phyloP scores from a whole-genome alignment of 2,329 filamentous ascomycete genomes.

The Grosmannia clavigera region DNA sequence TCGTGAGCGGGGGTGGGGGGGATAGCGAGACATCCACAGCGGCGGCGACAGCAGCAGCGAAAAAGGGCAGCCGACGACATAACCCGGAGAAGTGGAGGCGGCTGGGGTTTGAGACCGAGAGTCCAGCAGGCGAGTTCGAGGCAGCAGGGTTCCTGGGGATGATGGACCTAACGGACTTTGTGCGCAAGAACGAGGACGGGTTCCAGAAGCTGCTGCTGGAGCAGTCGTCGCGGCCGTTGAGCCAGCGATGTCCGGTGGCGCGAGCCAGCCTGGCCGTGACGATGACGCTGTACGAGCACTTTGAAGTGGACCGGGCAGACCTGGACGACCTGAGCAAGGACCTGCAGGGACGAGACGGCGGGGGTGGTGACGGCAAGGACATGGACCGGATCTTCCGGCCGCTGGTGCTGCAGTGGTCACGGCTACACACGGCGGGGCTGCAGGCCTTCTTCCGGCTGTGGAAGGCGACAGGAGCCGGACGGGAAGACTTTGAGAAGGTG shows the following conservation, averaged over 20 bases:
- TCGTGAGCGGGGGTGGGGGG: constrained; percentile 14
- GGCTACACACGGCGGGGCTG: constrained; percentile 72
- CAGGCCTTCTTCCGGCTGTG: constrained; percentile 84
- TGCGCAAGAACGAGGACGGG: constrained; percentile 78
- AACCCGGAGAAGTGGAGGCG: constrained; percentile 88
- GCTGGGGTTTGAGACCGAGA: constrained; percentile 84
- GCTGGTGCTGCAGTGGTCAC: constrained; percentile 82
- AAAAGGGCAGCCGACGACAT: constrained; percentile 57
- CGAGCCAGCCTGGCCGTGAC: constrained; percentile 79
- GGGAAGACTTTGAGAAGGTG: constrained; percentile 87
- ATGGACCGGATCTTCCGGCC: constrained; percentile 82
- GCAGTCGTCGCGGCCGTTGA: constrained; percentile 60
- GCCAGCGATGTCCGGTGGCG: constrained; percentile 75
- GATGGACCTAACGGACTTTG: constrained; percentile 95
- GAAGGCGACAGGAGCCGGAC: constrained; percentile 76
- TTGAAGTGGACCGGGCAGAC: constrained; percentile 79
- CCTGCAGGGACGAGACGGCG: constrained; percentile 17
- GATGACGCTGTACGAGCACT: constrained; percentile 83
- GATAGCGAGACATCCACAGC: constrained; percentile 1
- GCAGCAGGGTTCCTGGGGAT: constrained; percentile 80
- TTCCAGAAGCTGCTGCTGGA: constrained; percentile 89
- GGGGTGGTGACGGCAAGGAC: constrained; percentile 35
- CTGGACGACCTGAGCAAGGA: constrained; percentile 55
- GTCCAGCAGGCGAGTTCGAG: constrained; percentile 74
- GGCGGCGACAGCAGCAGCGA: constrained; percentile 20